Conservation (phyloP, 257 asterid genomes). For the Perilla frutescens region DNA sequence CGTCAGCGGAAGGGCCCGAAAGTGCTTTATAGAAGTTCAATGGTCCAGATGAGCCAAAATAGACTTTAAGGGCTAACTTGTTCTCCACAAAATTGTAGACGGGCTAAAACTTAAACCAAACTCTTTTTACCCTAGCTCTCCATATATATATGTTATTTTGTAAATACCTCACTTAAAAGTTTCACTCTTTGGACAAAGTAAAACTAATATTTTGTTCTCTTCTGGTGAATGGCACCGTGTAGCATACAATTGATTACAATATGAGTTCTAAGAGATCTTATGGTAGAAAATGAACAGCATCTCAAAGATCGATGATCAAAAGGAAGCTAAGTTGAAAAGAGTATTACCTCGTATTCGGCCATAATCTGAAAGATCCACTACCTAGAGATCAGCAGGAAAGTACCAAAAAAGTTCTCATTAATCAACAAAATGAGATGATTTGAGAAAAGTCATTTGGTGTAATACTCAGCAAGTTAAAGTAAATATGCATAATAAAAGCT, state of each 20-base stretch:
- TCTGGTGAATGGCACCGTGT: conserved; percentile 5
- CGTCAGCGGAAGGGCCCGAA: too few species aligned
- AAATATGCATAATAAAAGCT: conserved; percentile 25
- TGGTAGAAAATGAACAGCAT: not conserved
- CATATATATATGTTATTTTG: not conserved
- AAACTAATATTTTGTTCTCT: conserved; percentile 10
- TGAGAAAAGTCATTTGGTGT: not conserved
- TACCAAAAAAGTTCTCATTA: conserved; percentile 10
- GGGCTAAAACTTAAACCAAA: not conserved
- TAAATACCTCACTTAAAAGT: conserved; percentile 1
- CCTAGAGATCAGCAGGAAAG: conserved; percentile 46
- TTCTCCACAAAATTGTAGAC: not conserved
- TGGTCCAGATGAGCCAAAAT: not conserved
- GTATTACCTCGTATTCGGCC: conserved; percentile 91
- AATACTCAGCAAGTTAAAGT: conserved; percentile 26
- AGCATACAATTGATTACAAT: conserved; percentile 4
- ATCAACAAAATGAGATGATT: conserved; percentile 5
- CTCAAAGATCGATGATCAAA: conserved; percentile 21
- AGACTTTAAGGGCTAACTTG: not conserved
- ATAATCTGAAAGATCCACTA: conserved; percentile 83
- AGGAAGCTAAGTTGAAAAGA: conserved; percentile 28
- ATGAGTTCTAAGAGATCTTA: not conserved
- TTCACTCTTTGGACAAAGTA: not conserved
- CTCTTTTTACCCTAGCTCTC: not conserved
- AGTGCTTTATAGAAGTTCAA: not conserved